Evolutionary conservation across 140 eudicot species (phyloP), one percentile per base, ranked within the genome.

Genomic region (Cichorium intybus): DNA sequence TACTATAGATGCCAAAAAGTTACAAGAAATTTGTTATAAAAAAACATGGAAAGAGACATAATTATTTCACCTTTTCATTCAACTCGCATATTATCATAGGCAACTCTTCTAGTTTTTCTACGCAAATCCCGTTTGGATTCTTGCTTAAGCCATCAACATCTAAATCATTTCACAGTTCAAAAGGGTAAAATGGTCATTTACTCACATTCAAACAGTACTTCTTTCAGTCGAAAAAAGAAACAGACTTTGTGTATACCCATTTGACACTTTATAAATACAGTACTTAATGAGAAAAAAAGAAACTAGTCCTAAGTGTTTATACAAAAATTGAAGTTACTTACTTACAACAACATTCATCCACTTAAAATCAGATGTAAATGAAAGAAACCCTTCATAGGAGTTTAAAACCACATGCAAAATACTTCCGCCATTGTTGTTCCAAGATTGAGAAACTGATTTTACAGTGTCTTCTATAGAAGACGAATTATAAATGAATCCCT

Each of bases 51-150:
- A 52, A 53, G 18, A 54, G 22, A 43, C 60, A 10, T 16, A 6
- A 61, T 10, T 22, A 41, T 45, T 73, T n/a, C n/a, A 82, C 98
- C 96, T 92, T 80, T 62, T 55, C 88, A 77, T 77, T 85, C 81
- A 83, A 76, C 46, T 59, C 79, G 70, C 89, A 85, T 16, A 92
- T 79, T 21, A 27, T 73, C 72, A 77, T 45, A 75, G 95, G 99
- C 66, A 92, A 60, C 76, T 88, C 95, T 80, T 92, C 93, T 64
- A 92, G 77, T 64, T 81, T 88, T 62, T 83, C 57, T 68, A 92
- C 75, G 28, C 43, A 37, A 75, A 69, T 57, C 49, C 70, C 35
- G n/a, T 53, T 73, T 61, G 84, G 69, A 43, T 58, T 63, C 67
- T 75, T 74, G 51, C 63, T 77, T 67, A 72, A 54, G 53, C 64